Base-by-base conservation (phyloP, 2,329 filamentous ascomycete genomes). In the Trichoderma gracile region DNA sequence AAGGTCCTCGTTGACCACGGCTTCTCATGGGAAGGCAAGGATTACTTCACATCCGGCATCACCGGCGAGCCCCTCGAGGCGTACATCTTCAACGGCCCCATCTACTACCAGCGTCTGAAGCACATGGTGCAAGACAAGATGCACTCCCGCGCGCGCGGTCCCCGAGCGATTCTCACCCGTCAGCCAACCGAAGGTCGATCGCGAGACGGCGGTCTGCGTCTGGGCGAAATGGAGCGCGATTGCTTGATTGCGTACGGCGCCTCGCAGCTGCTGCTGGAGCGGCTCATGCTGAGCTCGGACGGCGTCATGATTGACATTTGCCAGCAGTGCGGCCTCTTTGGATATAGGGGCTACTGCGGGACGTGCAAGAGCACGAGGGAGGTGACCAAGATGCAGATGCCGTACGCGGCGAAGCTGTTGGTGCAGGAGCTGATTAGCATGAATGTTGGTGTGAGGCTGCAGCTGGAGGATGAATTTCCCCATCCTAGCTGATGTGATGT, bases 101-200 rank as follows among this genome's bases (percentile, higher is more conserved):
- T 99, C 78, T 99, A 97, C 82, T 99, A 99, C 81, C 95, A 99
- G 81, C 96, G 97, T 70, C 86, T 99, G 69, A 99, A 99, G 85
- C 95, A 99, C 84, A 99, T 99, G 95, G 95, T 99, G 4, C 93
- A 98, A 77, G 95, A 99, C 76, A 99, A 99, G 81, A 98, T 99
- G 95, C 95, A 99, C 79, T 94, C 92, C 38, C 92, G 95, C 67
- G 89, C 94, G 2, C 89, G 92, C 15, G 96, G 96, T 0, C 96
- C 95, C 0, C 86, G 91, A 14, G 94, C 94, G 27, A 95, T 97
- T 68, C 83, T 99, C 27, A 99, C 95, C 0, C 88, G 95, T 10
- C 95, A 99, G 76, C 95, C 95, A 0, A 99, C 94, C 0, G 95
- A 99, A 80, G 95, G 95, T 82, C 88, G 95, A 71, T 96, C 93